phyloP scores from a whole-genome alignment of 257 asterid species.

The Solanum medicagineum region DNA sequence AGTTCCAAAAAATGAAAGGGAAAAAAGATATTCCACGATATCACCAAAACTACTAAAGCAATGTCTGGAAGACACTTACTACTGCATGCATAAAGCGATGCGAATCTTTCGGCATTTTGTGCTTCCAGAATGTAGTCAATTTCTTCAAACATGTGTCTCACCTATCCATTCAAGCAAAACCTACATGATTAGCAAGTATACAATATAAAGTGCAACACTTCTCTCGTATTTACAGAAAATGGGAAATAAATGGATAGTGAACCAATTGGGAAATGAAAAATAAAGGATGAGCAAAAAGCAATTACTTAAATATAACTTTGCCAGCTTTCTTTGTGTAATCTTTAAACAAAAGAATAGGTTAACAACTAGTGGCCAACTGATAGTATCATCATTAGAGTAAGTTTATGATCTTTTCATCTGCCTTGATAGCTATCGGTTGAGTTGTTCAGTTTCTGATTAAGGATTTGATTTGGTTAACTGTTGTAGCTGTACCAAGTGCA shows the following conservation, averaged over 20 bases:
- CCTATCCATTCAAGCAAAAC: constrained; percentile 45
- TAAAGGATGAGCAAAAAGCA: not conserved
- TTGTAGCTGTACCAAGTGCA: not conserved
- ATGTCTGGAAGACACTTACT: constrained; percentile 31
- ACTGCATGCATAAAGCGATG: constrained; percentile 54
- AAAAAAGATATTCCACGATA: not conserved
- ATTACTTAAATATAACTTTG: not conserved
- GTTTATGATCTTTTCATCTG: not conserved
- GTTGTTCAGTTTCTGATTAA: not conserved
- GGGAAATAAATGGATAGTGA: not conserved
- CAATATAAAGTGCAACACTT: constrained; percentile 1
- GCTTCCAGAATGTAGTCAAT: constrained; percentile 96
- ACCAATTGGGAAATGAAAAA: not conserved
- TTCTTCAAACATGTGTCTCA: constrained; percentile 96
- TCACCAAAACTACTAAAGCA: not conserved
- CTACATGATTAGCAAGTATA: constrained; percentile 5
- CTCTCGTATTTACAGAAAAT: not conserved
- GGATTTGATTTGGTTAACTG: not conserved
- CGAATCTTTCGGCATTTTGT: constrained; percentile 93
- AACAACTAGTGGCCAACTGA: not conserved
- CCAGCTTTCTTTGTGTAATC: not conserved
- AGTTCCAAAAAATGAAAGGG: not conserved
- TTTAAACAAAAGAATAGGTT: not conserved
- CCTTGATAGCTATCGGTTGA: not conserved
- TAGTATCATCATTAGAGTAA: not conserved